Evolutionary conservation across 2,329 filamentous ascomycete species (phyloP).

Genomic region (Colletotrichum aenigma): DNA sequence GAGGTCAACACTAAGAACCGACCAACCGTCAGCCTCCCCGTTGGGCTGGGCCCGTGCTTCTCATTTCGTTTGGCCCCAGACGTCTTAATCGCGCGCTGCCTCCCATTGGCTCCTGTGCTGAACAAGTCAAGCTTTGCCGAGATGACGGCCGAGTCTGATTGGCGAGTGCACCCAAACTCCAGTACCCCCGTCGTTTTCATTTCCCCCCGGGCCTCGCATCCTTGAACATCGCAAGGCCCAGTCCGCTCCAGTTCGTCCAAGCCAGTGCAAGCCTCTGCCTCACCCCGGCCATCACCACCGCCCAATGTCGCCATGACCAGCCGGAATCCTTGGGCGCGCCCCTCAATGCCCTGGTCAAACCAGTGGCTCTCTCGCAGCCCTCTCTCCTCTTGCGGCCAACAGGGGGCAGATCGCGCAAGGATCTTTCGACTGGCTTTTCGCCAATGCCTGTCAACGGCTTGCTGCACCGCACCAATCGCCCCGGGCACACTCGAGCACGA

Average conservation of each 20-base stretch:
- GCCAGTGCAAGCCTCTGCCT: not conserved
- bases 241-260: not conserved
- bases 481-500: not conserved
- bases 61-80: slow-evolving; percentile 16
- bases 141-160: slow-evolving; percentile 18
- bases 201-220: slow-evolving; percentile 10
- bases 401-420: slow-evolving; percentile 11
- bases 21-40: not conserved
- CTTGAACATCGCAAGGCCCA: not conserved
- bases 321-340: slow-evolving; percentile 5
- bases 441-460: not conserved
- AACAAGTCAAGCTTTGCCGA: slow-evolving; percentile 20
- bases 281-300: not conserved
- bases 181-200: slow-evolving; percentile 3
- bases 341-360: slow-evolving; percentile 4
- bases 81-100: slow-evolving; percentile 2
- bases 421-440: not conserved
- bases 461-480: not conserved
- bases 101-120: slow-evolving; percentile 7
- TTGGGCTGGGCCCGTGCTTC: not conserved
- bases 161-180: not conserved
- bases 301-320: slow-evolving; percentile 17
- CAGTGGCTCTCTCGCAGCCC: not conserved
- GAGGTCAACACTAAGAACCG: not conserved
- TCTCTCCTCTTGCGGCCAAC: not conserved